Evolutionary conservation across 495 filamentous ascomycete species (phyloP).

Genomic region (Aspergillus diversus): DNA sequence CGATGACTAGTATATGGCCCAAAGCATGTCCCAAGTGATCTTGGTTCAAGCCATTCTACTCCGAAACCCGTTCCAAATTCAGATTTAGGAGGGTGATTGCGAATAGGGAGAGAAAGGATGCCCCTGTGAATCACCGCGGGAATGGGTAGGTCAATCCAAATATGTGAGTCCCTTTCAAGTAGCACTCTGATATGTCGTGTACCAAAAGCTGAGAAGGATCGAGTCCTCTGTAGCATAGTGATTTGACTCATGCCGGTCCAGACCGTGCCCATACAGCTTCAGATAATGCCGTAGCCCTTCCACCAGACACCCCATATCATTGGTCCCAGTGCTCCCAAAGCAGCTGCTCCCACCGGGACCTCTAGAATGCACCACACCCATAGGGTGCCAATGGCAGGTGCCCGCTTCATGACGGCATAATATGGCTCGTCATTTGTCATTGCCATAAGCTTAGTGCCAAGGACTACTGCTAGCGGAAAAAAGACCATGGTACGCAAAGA

Average conservation of each 20-base stretch:
- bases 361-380: slow-evolving; percentile 96
- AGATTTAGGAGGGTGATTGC: background rate
- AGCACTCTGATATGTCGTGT: too few relatives aligned
- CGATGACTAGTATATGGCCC: background rate
- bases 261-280: slow-evolving; percentile 5
- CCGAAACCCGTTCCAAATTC: too few relatives aligned
- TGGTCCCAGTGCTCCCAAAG: slow-evolving; percentile 56
- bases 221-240: too few relatives aligned
- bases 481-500: slow-evolving; percentile 38
- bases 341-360: slow-evolving; percentile 70
- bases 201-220: too few relatives aligned
- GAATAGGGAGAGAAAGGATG: background rate
- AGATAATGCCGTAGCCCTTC: slow-evolving; percentile 66
- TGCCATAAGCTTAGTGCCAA: slow-evolving; percentile 79
- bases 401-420: slow-evolving; percentile 87
- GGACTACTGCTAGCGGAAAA: slow-evolving; percentile 58
- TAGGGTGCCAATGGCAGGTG: slow-evolving; percentile 83
- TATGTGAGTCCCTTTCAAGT: too few relatives aligned
- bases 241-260: too few relatives aligned
- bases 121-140: background rate
- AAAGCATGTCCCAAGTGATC: too few relatives aligned
- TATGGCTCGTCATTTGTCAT: slow-evolving; percentile 80
- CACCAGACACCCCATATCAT: slow-evolving; percentile 66
- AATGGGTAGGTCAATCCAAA: too few relatives aligned
- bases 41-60: too few relatives aligned